Conservation (phyloP, 441 rosid species). For the Francoa sonchifolia region DNA sequence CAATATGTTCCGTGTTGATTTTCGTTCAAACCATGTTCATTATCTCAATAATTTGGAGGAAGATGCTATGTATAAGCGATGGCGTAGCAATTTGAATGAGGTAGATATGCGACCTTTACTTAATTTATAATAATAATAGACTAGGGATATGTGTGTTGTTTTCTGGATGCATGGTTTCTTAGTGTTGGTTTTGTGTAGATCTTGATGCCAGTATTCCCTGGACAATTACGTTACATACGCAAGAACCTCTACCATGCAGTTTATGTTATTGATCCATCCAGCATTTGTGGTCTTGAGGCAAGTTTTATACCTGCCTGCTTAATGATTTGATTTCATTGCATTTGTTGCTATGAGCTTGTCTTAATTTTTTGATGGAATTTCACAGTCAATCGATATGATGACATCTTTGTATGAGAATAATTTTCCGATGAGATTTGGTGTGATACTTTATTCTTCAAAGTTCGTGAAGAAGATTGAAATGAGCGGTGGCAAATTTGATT, state of each 20-base stretch:
- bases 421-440: constrained; percentile 88
- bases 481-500: constrained; percentile 39
- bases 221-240: constrained; percentile 90
- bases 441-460: constrained; percentile 68
- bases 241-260: constrained; percentile 96
- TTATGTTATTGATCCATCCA: constrained; percentile 87
- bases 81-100: constrained; percentile 96
- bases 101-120: constrained; percentile 26
- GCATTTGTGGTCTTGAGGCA: constrained; percentile 88
- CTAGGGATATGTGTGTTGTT: constrained; percentile 16
- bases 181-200: constrained; percentile 38
- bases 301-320: constrained; percentile 21
- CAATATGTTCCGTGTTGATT: constrained; percentile 71
- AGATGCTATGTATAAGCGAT: constrained; percentile 88
- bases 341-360: constrained; percentile 6
- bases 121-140: constrained; percentile 8
- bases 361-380: constrained; percentile 21
- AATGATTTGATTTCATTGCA: constrained; percentile 7
- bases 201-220: constrained; percentile 97
- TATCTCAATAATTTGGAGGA: constrained; percentile 97
- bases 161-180: constrained; percentile 11
- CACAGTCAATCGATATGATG: constrained; percentile 77
- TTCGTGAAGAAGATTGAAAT: constrained; percentile 52
- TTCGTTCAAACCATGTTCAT: constrained; percentile 87
- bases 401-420: constrained; percentile 69